These are phyloP conservation scores for Papiliotrema nemorosa DNA, from an alignment of 1,284 basidiomycete genomes.

Conservation along the genomic window DNA sequence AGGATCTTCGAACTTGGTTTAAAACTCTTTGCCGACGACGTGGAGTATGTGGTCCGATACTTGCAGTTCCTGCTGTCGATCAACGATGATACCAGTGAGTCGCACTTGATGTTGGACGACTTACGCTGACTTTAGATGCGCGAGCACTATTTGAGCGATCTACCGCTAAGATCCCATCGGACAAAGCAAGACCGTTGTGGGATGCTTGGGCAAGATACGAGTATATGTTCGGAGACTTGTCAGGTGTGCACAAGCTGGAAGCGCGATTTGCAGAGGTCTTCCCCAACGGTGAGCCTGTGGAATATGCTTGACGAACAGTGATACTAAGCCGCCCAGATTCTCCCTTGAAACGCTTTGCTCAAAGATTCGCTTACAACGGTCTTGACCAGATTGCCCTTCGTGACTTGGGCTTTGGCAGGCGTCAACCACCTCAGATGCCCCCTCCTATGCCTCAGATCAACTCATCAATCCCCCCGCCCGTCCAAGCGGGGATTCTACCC, in stretches of 20 bases:
- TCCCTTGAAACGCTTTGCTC: conserved; percentile 85
- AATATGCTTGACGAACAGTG: conserved; percentile 1
- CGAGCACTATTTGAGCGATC: conserved; percentile 88
- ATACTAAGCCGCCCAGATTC: conserved; percentile 55
- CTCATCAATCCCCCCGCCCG: conserved; percentile 7
- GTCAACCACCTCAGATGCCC: not conserved
- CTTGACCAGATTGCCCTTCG: conserved; percentile 83
- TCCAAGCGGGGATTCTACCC: conserved; percentile 8
- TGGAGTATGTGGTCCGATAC: conserved; percentile 82
- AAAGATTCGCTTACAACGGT: conserved; percentile 80
- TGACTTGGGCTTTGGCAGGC: conserved; percentile 71
- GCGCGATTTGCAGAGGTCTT: conserved; percentile 82
- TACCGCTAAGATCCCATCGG: conserved; percentile 64
- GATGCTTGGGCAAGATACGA: conserved; percentile 94
- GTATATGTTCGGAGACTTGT: conserved; percentile 90
- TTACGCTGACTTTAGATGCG: conserved; percentile 61
- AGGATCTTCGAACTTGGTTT: conserved; percentile 95
- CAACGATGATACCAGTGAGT: conserved; percentile 91
- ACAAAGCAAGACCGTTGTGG: conserved; percentile 82
- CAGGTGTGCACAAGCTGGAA: conserved; percentile 83
- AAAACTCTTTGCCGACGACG: conserved; percentile 76
- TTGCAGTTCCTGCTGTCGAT: conserved; percentile 88
- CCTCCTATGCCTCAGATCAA: conserved; percentile 17
- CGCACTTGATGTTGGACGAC: not conserved
- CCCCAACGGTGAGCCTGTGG: conserved; percentile 61